Percentiles rank a stretch among this genome's conserved stretches.
Conservation (phyloP, 2,329 filamentous ascomycete species). For the Colletotrichum cereale region DNA sequence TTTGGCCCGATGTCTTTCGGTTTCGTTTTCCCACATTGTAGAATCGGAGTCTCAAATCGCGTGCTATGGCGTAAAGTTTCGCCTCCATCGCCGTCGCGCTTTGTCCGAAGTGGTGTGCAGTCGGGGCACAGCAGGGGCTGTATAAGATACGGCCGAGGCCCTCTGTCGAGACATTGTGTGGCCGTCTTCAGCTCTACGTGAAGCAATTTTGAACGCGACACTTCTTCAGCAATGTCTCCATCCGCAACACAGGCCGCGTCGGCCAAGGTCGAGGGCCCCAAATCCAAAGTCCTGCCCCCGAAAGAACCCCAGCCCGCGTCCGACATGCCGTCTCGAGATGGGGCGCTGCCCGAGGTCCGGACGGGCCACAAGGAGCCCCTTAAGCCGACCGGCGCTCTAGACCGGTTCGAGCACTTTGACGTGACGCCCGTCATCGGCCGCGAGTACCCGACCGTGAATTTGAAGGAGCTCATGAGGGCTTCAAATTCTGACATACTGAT, state of each 20-base stretch:
- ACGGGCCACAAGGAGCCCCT: conserved; percentile 52
- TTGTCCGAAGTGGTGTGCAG: background rate
- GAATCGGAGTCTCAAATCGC: conserved; percentile 27
- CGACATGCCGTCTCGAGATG: conserved; percentile 15
- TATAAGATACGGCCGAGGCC: conserved; percentile 20
- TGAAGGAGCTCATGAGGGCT: conserved; percentile 71
- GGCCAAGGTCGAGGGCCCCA: conserved; percentile 11
- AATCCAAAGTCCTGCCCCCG: conserved; percentile 10
- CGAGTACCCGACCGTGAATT: conserved; percentile 70
- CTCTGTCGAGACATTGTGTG: too few species aligned
- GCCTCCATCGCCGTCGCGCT: background rate
- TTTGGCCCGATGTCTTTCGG: background rate
- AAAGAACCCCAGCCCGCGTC: conserved; percentile 16
- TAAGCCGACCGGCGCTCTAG: conserved; percentile 63
- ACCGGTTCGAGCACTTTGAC: conserved; percentile 67
- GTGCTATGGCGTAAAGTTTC: conserved; percentile 24
- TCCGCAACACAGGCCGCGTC: conserved; percentile 33
- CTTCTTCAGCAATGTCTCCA: conserved; percentile 31
- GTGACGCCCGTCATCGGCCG: conserved; percentile 72
- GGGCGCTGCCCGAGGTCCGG: conserved; percentile 28
- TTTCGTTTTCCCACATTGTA: conserved; percentile 13
- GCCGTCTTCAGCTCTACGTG: background rate
- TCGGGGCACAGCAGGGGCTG: too few species aligned
- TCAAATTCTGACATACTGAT: conserved; percentile 73
- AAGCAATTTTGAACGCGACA: background rate